Base-by-base conservation (phyloP, 1,139 yeast species). In the Insectozyma bohioensis region DNA sequence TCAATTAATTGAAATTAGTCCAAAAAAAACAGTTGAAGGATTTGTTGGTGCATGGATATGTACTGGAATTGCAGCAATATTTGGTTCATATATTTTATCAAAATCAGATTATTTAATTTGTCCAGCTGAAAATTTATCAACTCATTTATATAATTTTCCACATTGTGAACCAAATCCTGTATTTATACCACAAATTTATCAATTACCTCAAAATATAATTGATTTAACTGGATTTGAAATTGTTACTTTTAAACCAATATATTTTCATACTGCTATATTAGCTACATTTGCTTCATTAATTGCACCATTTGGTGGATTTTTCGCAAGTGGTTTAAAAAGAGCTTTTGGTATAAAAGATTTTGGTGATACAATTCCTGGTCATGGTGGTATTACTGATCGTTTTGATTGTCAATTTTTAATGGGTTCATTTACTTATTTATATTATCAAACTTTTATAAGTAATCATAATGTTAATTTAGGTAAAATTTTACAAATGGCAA, bases 231-330 rank as follows among this genome's bases (percentile, higher is more conserved):
- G 42, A 5, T 18, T 51, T 27, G 72, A 75, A n/a, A 65, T 71
- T 27, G 59, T 87, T 17, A 68, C 80, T 14, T 55, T 88, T 33
- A 87, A 85, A 51, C 97, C 98, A 29, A 79, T 92, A 35, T 88
- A 92, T 56, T 74, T 90, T 65, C 99, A 92, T 55, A 81, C 95
- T 3, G 73, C 87, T 39, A 74, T 82, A 29, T 67, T 92, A 46
- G 95, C 97, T 9, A 84, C 95, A 3, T 92, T 94, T 71, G 98
- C 99, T 6, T 90, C 97, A 1, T 72, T 94, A 45, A 84, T 92
- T 58, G 99, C 99, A 2, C 99, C 99, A 38, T 92, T 92, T 56
- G 99, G 99, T 34, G 99, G 99, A 1, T 92, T 92, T 59, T 92
- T 92, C 51, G 98, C 98, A 3, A 84, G 95, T 32, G 99, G 98